Evolutionary conservation across 192 early-diverging fungal genomes (phyloP).

Genomic region (Backusella tuberculispora): DNA sequence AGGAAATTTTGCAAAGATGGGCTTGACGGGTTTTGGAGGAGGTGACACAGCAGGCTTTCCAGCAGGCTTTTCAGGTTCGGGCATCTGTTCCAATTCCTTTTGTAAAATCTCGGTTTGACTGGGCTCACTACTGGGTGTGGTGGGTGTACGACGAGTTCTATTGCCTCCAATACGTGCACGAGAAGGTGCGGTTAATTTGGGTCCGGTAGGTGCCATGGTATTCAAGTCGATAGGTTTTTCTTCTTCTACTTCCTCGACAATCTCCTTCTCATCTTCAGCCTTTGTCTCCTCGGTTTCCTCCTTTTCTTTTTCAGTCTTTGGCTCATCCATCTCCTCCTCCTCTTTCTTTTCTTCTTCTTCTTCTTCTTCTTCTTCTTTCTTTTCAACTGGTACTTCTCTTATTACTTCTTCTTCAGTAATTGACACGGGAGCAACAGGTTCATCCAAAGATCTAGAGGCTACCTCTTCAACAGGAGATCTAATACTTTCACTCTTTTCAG

Average conservation of each 20-base stretch:
- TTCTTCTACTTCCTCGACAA: background rate
- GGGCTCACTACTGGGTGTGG: conserved; percentile 19
- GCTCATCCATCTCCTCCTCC: background rate
- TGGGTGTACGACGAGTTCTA: conserved; percentile 22
- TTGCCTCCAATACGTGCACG: conserved; percentile 23
- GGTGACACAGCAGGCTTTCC: background rate
- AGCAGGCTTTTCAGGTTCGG: background rate
- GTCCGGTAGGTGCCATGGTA: conserved; percentile 25
- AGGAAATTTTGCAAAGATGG: conserved; percentile 47
- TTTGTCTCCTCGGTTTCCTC: background rate
- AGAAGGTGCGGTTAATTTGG: conserved; percentile 31
- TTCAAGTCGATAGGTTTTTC: conserved; percentile 7
- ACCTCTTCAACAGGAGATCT: background rate
- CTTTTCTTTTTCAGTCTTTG: background rate
- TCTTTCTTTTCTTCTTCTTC: background rate
- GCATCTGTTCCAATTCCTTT: conserved; percentile 24
- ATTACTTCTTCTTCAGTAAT: background rate
- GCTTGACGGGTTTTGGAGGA: conserved; percentile 43
- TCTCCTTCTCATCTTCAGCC: background rate
- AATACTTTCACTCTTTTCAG: background rate
- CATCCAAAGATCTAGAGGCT: background rate
- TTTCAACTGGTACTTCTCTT: background rate
- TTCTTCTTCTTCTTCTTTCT: background rate
- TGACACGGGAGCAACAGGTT: background rate
- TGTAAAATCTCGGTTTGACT: conserved; percentile 40